Evolutionary conservation across 139 green algal genomes (phyloP), one percentile per base, ranked within the genome.

Genomic region (Yamagishiella unicocca): DNA sequence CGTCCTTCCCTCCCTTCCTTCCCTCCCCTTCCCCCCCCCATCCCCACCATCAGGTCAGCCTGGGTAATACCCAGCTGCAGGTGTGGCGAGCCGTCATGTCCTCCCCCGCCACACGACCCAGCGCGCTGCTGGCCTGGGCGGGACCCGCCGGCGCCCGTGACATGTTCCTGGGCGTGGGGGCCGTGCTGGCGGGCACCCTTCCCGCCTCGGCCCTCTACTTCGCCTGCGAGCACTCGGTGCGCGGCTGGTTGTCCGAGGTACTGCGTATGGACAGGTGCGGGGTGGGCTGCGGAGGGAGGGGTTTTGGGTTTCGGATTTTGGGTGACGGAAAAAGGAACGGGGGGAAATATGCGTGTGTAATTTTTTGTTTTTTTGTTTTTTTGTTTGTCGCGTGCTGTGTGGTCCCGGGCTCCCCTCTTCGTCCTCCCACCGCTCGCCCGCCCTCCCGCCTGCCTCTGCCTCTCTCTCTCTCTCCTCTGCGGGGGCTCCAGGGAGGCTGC

Each of bases 181-280:
- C 89, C 10, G 89, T 89, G 0, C 43, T 96, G 29, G 33, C 94
- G 25, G 93, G 93, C 40, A 95, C 92, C 42, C 84, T 97, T 2
- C 94, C 94, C 6, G 89, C 93, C 14, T 91, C 92, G 0, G 35
- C 93, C 0, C 2, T 96, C 14, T 97, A 96, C 91, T 97, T 97
- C 85, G 53, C 88, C 27, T 87, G 89, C 1, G 95, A 96, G 74
- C 92, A 94, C 67, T 79, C 40, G 27, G 89, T 76, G 74, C 93
- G 93, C 53, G 35, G 21, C 0, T 76, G 40, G 66, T 38, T 94
- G 71, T 37, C 19, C 6, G 25, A 54, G 38, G 35, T 46, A 12
- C 58, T 89, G 42, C 5, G 27, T 0, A 31, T n/a, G 0, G 78
- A 84, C 42, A 81, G 71, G 83, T 87, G 82, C 77, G 70, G n/a